Evolutionary conservation across 1,284 basidiomycete species (phyloP).

Genomic region (Leccinum pallidistipes): DNA sequence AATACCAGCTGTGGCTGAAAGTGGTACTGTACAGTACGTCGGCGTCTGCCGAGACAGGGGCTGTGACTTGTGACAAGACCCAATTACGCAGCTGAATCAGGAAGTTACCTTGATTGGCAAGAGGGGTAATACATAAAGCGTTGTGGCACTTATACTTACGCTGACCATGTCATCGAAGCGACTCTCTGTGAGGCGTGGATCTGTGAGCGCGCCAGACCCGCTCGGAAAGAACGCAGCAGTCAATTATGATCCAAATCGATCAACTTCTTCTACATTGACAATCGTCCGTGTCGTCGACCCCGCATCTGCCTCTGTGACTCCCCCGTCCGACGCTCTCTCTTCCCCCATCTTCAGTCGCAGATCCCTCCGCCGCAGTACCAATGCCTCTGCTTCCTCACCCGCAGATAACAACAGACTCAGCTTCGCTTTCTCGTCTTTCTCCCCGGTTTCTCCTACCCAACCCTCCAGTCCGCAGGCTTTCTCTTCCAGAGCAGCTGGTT

Average conservation of each 20-base stretch:
- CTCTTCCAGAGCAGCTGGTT: slow-evolving; percentile 10
- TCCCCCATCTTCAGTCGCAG: not conserved
- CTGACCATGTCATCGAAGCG: slow-evolving; percentile 35
- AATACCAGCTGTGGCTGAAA: slow-evolving; percentile 22
- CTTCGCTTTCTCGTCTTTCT: slow-evolving; percentile 66
- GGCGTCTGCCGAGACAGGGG: slow-evolving; percentile 14
- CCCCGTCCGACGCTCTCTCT: not conserved
- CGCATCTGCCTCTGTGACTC: slow-evolving; percentile 8
- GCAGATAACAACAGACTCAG: slow-evolving; percentile 49
- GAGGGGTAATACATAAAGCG: not conserved
- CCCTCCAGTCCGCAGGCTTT: slow-evolving; percentile 17
- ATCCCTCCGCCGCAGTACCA: slow-evolving; percentile 32
- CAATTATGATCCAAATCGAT: slow-evolving; percentile 53
- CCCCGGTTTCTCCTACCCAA: slow-evolving; percentile 28
- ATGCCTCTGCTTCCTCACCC: slow-evolving; percentile 27
- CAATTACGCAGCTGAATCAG: slow-evolving; percentile 6
- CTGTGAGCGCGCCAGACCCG: slow-evolving; percentile 64
- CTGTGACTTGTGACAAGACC: not conserved
- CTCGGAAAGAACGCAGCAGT: slow-evolving; percentile 52
- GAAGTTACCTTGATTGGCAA: slow-evolving; percentile 5
- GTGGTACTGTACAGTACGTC: slow-evolving; percentile 23
- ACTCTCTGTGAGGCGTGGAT: slow-evolving; percentile 61
- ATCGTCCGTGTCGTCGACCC: slow-evolving; percentile 61
- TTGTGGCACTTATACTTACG: slow-evolving; percentile 2
- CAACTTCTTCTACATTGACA: slow-evolving; percentile 64